These are phyloP conservation scores for Phaeosphaeria sp. DNA, from an alignment of 2,329 filamentous ascomycete genomes.

Conservation along the genomic window DNA sequence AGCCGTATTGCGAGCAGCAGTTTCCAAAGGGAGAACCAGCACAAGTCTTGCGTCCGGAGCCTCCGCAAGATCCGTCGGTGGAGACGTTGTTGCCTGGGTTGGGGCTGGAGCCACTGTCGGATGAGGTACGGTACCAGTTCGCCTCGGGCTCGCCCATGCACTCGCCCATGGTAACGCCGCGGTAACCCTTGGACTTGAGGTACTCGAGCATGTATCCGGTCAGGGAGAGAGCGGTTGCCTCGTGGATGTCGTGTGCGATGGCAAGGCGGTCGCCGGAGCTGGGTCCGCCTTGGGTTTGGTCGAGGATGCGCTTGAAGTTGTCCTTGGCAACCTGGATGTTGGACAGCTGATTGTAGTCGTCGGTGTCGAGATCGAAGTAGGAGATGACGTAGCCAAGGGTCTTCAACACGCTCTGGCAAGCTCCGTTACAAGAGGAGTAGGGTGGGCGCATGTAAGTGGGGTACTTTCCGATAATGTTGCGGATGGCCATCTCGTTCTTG, in stretches of 20 bases:
- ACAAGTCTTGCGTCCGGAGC: constrained; percentile 30
- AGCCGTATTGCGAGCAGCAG: constrained; percentile 55
- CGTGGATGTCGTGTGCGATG: constrained; percentile 60
- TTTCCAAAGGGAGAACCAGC: constrained; percentile 41
- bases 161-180: constrained; percentile 56
- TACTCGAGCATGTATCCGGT: constrained; percentile 53
- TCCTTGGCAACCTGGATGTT: constrained; percentile 46
- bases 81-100: constrained; percentile 22
- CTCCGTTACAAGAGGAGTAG: constrained; percentile 53
- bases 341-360: constrained; percentile 48
- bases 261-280: constrained; percentile 52
- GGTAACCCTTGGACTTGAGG: constrained; percentile 49
- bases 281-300: constrained; percentile 27
- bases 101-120: constrained; percentile 19
- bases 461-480: constrained; percentile 61
- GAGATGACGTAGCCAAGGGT: constrained; percentile 64
- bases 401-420: constrained; percentile 49
- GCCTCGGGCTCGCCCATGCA: constrained; percentile 54
- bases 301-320: constrained; percentile 47
- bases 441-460: constrained; percentile 62
- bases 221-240: constrained; percentile 53
- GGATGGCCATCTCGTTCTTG: constrained; percentile 62
- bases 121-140: constrained; percentile 58
- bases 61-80: constrained; percentile 28
- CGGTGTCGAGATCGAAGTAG: constrained; percentile 66